These are phyloP conservation scores for Tulasnella sp. DNA, from an alignment of 768 basidiomycete genomes.

Conservation along the genomic window DNA sequence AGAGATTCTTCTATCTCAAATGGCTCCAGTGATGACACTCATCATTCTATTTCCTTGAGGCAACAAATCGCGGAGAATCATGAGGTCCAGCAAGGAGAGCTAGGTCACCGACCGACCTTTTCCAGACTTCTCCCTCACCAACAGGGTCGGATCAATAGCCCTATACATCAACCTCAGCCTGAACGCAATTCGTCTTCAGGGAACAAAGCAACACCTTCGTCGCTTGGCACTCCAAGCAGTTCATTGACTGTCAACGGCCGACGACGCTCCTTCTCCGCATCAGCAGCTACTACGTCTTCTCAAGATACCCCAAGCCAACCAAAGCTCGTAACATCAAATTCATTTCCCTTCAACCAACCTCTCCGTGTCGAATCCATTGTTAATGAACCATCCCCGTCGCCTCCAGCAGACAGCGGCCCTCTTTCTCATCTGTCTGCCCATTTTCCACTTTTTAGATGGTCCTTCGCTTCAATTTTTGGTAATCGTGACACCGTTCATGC, in stretches of 20 bases:
- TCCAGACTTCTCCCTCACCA: not conserved
- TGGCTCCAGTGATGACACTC: slow-evolving; percentile 3
- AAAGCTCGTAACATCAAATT: not conserved
- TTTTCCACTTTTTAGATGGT: not conserved
- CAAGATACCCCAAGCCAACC: not conserved
- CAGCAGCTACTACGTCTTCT: not conserved
- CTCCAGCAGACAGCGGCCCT: not conserved
- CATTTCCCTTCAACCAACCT: not conserved
- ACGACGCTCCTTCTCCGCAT: not conserved
- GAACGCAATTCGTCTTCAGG: too few relatives aligned
- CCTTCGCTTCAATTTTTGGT: slow-evolving; percentile 21
- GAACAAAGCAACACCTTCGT: too few relatives aligned
- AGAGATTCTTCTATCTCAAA: slow-evolving; percentile 12
- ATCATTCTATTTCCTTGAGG: not conserved
- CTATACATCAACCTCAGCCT: too few relatives aligned
- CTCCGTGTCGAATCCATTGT: not conserved
- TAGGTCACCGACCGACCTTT: not conserved
- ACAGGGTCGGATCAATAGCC: too few relatives aligned
- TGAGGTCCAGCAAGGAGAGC: too few relatives aligned
- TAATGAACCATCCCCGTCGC: not conserved
- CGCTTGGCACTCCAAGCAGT: too few relatives aligned
- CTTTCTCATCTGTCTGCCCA: not conserved
- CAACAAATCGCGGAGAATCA: not conserved
- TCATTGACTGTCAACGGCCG: not conserved
- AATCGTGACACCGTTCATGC: slow-evolving; percentile 9